Base-by-base conservation (phyloP, 164 flowering plant genomes). In the Umbellularia californica region DNA sequence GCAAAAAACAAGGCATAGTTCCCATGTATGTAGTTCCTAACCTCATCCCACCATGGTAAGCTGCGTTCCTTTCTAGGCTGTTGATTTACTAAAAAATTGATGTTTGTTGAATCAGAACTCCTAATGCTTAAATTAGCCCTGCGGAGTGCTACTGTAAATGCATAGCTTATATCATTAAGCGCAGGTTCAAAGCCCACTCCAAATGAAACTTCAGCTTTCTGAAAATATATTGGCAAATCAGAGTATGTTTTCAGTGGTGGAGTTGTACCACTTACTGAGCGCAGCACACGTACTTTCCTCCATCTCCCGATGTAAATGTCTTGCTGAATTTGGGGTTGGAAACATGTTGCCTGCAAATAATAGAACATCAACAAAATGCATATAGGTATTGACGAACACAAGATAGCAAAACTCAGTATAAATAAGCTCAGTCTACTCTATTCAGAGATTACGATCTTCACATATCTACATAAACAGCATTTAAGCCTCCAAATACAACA, bases 21-120 rank as follows among this genome's bases (percentile, higher is more conserved):
- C 60, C 99, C 99, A 83, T 96, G 99, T 69, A 96, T 83, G 62
- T 96, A 96, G 80, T 94, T 82, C 79, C 99, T 85, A 72, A 91
- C 81, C 55, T 96, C 99, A 84, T 96, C 99, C 99, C 99, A 96
- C 99, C 99, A 96, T 58, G 99, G 99, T 72, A 96, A 88, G 85
- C 95, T 94, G 66, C 83, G 81, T 73, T 96, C 99, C 80, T 91
- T 96, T 82, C 92, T 96, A 9, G 97, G 94, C 2, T 92, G 97
- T 67, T 75, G 89, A 81, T 74, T 35, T 58, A 28, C 55, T 23
- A 72, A 50, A 69, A 66, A 15, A 51, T 64, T 71, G 78, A 75
- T 81, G 23, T 77, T 72, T 50, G 63, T 14, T 58, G 24, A 19
- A 41, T 75, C 24, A 62, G 62, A 66, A 78, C 51, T 74, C 81